Percentiles rank a stretch among this genome's conserved stretches.
These are phyloP conservation scores for Hamamelis virginiana DNA, from an alignment of 164 flowering plant species.

Conservation along the genomic window DNA sequence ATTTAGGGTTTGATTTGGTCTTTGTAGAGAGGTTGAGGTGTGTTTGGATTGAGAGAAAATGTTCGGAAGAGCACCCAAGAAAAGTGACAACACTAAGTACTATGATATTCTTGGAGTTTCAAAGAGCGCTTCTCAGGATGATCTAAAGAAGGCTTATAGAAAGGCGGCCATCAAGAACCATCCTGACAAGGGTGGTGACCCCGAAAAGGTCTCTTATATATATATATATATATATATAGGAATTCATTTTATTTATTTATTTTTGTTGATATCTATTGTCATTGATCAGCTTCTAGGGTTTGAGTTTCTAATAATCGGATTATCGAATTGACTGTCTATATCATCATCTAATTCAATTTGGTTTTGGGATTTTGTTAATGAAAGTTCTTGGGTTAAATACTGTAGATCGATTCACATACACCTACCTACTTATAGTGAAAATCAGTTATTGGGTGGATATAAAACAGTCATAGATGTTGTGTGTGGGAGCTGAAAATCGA, in stretches of 20 bases:
- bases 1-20: too few species aligned
- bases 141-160: constrained; percentile 57
- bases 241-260: background rate
- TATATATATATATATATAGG: background rate
- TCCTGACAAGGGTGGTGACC: constrained; percentile 66
- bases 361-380: too few species aligned
- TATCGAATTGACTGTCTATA: too few species aligned
- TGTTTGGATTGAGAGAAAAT: constrained; percentile 5
- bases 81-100: constrained; percentile 54
- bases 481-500: too few species aligned
- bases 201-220: constrained; percentile 39
- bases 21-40: background rate
- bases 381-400: too few species aligned
- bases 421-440: too few species aligned
- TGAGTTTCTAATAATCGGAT: background rate
- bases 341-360: too few species aligned
- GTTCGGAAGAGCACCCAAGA: constrained; percentile 56
- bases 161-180: constrained; percentile 66
- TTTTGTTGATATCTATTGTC: too few species aligned
- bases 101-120: constrained; percentile 56
- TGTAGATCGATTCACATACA: too few species aligned
- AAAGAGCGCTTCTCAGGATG: constrained; percentile 48
- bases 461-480: too few species aligned
- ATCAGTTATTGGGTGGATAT: too few species aligned
- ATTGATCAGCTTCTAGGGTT: background rate